phyloP scores from a whole-genome alignment of 2,329 filamentous ascomycete genomes.

The Aspergillus sclerotialis region DNA sequence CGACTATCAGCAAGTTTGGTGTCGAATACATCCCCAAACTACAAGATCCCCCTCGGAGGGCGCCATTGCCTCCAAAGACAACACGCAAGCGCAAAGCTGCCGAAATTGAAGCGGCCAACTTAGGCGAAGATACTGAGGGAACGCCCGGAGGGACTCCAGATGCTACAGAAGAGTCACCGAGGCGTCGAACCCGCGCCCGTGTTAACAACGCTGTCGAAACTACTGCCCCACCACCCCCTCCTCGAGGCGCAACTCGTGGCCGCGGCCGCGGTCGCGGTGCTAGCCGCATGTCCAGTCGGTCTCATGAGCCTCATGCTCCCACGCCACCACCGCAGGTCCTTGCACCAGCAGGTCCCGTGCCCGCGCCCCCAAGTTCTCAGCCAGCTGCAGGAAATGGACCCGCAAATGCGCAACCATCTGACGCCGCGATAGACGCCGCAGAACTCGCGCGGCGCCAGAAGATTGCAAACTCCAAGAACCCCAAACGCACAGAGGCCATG shows the following conservation, averaged over 20 bases:
- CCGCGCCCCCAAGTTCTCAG: too few species aligned
- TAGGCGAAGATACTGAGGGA: conserved; percentile 21
- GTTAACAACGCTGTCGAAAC: conserved; percentile 12
- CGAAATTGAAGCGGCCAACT: conserved; percentile 24
- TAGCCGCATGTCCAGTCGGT: conserved; percentile 16
- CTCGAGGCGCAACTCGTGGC: conserved; percentile 15
- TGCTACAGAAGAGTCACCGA: conserved; percentile 20
- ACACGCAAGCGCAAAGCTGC: conserved; percentile 33
- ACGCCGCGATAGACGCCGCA: conserved; percentile 17
- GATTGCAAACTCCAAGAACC: conserved; percentile 38
- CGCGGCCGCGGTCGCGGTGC: conserved; percentile 24
- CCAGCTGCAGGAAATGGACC: too few species aligned
- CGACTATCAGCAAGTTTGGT: conserved; percentile 28
- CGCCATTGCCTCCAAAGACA: conserved; percentile 19
- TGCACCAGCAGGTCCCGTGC: too few species aligned
- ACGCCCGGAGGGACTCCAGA: conserved; percentile 17
- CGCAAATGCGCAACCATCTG: conserved; percentile 12
- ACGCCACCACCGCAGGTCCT: too few species aligned
- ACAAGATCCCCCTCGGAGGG: conserved; percentile 24
- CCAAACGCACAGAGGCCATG: conserved; percentile 39
- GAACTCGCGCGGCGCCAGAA: conserved; percentile 31
- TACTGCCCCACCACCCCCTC: conserved; percentile 9
- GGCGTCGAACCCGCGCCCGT: conserved; percentile 27
- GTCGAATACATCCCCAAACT: conserved; percentile 30
- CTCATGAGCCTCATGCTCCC: conserved; percentile 11